Conservation (phyloP, 768 basidiomycete species). For the Tricholoma sp. region DNA sequence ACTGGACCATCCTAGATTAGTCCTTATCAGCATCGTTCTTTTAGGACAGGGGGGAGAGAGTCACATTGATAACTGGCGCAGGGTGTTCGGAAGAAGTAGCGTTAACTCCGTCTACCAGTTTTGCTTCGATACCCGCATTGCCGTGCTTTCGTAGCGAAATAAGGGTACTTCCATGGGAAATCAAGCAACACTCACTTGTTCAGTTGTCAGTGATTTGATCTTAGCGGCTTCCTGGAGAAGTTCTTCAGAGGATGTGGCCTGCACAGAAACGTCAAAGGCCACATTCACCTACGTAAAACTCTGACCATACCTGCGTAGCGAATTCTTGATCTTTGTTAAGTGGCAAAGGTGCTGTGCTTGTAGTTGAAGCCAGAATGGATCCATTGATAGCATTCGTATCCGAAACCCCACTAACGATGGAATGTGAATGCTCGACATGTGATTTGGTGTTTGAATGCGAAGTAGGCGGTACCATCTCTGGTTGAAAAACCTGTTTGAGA, state of each 20-base stretch:
- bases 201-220: neutral
- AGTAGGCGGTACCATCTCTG: neutral
- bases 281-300: neutral
- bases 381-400: neutral
- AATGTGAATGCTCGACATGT: neutral
- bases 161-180: neutral
- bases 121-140: neutral
- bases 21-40: neutral
- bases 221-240: neutral
- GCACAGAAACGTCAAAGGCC: neutral
- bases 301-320: neutral
- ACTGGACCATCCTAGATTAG: neutral
- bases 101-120: neutral
- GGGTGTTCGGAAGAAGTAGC: neutral
- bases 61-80: neutral
- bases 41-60: neutral
- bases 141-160: constrained; percentile 5
- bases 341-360: neutral
- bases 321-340: neutral
- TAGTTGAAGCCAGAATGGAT: neutral
- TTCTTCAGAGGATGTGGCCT: neutral
- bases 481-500: neutral
- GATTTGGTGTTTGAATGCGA: neutral
- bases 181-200: neutral
- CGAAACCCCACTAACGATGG: constrained; percentile 2